These are phyloP conservation scores for Cucumis hystrix DNA, from an alignment of 306 rosid species.

Conservation along the genomic window DNA sequence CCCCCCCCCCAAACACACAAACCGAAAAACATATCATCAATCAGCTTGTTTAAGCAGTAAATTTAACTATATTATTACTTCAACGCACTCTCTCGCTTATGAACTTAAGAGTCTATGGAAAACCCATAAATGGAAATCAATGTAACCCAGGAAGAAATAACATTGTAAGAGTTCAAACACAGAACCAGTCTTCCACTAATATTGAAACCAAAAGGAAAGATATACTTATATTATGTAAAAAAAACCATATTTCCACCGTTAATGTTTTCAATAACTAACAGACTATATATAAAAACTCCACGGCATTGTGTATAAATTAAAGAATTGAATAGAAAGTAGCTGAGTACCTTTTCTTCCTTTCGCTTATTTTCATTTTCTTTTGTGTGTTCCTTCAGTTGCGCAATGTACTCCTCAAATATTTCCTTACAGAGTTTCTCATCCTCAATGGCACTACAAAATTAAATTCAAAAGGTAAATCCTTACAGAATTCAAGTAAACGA, in stretches of 20 bases:
- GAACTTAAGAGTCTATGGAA: too few species aligned
- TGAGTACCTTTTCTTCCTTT: slow-evolving; percentile 77
- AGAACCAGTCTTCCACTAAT: too few species aligned
- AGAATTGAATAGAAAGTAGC: neutral
- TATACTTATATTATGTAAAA: neutral
- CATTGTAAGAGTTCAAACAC: too few species aligned
- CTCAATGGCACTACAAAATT: slow-evolving; percentile 51
- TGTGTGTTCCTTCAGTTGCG: slow-evolving; percentile 65
- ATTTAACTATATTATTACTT: too few species aligned
- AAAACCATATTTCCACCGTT: neutral
- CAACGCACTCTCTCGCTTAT: too few species aligned
- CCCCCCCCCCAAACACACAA: neutral
- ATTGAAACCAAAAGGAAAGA: neutral
- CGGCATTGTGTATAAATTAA: neutral
- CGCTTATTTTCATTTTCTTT: slow-evolving; percentile 69
- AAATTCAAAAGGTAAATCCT: slow-evolving; percentile 12
- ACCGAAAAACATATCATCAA: too few species aligned
- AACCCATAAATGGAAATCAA: too few species aligned
- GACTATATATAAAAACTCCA: neutral
- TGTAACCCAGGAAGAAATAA: too few species aligned
- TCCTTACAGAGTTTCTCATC: slow-evolving; percentile 57
- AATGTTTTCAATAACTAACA: neutral
- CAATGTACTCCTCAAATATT: slow-evolving; percentile 56
- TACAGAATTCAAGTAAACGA: neutral
- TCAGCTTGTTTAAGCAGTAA: too few species aligned